Evolutionary conservation across 2,329 filamentous ascomycete genomes (phyloP), one percentile per base, ranked within the genome.

Genomic region (Alternaria arborescens): DNA sequence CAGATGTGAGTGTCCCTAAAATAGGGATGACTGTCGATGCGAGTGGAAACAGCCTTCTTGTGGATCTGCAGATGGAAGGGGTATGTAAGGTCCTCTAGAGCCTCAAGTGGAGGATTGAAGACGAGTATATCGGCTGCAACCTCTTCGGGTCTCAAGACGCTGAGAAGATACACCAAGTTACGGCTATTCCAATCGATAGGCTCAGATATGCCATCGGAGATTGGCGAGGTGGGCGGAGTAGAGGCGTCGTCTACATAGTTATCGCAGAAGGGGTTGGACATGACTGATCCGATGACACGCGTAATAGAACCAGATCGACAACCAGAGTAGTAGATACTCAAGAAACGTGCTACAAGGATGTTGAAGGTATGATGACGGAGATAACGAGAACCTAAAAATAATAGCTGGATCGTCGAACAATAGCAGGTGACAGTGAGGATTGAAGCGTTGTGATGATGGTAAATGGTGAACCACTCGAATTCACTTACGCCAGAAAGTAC

Each of bases 161-260:
- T 42, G 18, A 71, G 46, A 18, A 73, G 62, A 57, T 70, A 71
- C 41, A 63, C 64, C 16, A 73, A 52, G 43, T 65, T 60, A 16
- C 48, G 47, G 24, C 58, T 60, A 22, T 48, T 65, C 70, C 69
- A 74, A 28, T 57, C 18, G 46, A 71, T 58, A 3, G 63, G 50
- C 0, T 16, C 32, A 26, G 36, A 7, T 24, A 32, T 34, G 40
- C 26, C 50, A 26, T 41, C 18, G 28, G 52, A 14, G 10, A n/a
- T 34, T 12, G 44, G 54, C 1, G 61, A 58, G 8, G 46, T 51
- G 4, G 54, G 50, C 24, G 43, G 20, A 20, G 51, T 57, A 36
- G 60, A 54, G 20, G 40, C 22, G 18, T 40, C 41, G 34, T 51
- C 44, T 12, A 30, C 8, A 32, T 63, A 56, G 18, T 43, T 11